These are phyloP conservation scores for Panicum virgatum DNA, from an alignment of 202 grass and related monocot species.

Conservation along the genomic window DNA sequence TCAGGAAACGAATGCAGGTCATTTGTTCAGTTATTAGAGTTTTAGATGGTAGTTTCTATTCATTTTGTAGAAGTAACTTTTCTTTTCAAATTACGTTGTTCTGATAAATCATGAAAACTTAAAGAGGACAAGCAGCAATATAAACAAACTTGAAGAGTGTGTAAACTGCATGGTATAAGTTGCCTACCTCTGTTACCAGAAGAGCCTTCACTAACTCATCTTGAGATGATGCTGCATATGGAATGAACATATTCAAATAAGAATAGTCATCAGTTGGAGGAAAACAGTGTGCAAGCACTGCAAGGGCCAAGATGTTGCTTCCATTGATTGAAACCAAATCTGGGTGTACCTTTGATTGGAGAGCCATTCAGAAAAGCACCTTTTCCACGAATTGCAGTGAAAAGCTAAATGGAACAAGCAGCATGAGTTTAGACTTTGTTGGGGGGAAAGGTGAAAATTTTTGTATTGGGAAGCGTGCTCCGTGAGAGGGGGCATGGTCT, in stretches of 20 bases:
- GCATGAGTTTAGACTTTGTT: conserved; percentile 26
- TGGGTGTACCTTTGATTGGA: conserved; percentile 77
- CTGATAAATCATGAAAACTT: background rate
- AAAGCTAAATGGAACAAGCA: conserved; percentile 60
- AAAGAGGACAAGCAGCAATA: background rate
- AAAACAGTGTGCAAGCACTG: background rate
- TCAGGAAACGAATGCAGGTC: background rate
- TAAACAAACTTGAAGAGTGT: background rate
- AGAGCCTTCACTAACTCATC: conserved; percentile 83
- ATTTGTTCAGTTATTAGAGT: background rate
- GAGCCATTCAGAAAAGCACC: conserved; percentile 87
- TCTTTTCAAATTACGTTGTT: conserved; percentile 12
- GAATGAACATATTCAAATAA: conserved; percentile 30
- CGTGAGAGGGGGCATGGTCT: too few relatives aligned
- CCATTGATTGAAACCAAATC: background rate
- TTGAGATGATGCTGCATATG: conserved; percentile 84
- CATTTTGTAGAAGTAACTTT: background rate
- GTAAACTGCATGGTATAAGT: background rate
- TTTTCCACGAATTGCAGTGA: conserved; percentile 80
- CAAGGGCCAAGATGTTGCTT: background rate
- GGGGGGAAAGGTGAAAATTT: too few relatives aligned
- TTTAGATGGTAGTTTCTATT: background rate
- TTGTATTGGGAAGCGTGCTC: too few relatives aligned
- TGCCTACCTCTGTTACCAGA: conserved; percentile 90
- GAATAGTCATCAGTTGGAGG: conserved; percentile 6